Evolutionary conservation across 2,329 filamentous ascomycete genomes (phyloP).

Genomic region (Amauroascus niger): DNA sequence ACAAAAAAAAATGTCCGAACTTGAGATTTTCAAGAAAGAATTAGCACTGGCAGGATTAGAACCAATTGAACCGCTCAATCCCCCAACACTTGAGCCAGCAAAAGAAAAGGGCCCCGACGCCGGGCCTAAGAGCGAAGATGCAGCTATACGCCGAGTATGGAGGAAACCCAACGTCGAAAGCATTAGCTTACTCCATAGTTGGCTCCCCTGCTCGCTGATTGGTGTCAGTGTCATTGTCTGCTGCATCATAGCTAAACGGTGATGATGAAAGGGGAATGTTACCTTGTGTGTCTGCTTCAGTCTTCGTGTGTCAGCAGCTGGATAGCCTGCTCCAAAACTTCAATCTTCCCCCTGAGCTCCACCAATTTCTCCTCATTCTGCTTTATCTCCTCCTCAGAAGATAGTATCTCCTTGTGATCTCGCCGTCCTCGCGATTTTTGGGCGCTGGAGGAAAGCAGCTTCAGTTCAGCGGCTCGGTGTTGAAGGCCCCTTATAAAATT

Average conservation of each 20-base stretch:
- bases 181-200: neutral
- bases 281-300: no score
- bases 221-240: slow-evolving; percentile 6
- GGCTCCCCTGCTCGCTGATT: slow-evolving; percentile 10
- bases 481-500: neutral
- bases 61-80: neutral
- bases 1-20: neutral
- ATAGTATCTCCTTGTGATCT: neutral
- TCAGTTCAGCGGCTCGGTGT: neutral
- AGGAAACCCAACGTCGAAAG: slow-evolving; percentile 3
- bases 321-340: slow-evolving; percentile 1
- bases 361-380: slow-evolving; percentile 1
- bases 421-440: neutral
- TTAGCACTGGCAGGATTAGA: slow-evolving; percentile 9
- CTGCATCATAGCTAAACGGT: slow-evolving; percentile 7
- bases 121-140: neutral
- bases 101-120: slow-evolving; percentile 1
- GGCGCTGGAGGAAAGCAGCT: slow-evolving; percentile 8
- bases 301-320: neutral
- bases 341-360: neutral
- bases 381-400: neutral
- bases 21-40: slow-evolving; percentile 8
- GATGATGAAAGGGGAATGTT: neutral
- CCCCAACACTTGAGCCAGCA: neutral
- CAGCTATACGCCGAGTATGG: neutral